Conservation (phyloP, 495 filamentous ascomycete genomes). For the Clohesyomyces aquaticus region DNA sequence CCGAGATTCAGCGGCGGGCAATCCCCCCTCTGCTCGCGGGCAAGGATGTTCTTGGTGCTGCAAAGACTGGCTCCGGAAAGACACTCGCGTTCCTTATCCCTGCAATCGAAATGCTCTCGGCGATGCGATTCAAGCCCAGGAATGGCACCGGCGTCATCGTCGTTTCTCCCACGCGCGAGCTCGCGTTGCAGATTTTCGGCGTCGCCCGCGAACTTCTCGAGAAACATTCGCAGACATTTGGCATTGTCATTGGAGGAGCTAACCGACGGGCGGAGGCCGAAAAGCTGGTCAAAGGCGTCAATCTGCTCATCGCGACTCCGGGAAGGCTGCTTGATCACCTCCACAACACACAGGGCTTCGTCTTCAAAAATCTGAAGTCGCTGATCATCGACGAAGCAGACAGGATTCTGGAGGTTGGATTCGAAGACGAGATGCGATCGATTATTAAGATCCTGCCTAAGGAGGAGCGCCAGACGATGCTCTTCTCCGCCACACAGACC, state of each 20-base stretch:
- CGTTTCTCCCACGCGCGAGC: constrained; percentile 84
- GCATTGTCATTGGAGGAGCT: constrained; percentile 94
- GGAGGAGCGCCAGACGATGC: constrained; percentile 83
- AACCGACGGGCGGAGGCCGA: constrained; percentile 91
- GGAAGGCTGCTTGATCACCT: constrained; percentile 92
- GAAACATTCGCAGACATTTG: constrained; percentile 87
- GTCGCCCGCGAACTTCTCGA: constrained; percentile 91
- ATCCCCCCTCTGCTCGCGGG: constrained; percentile 89
- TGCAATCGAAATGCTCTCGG: constrained; percentile 89
- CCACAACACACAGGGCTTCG: constrained; percentile 85
- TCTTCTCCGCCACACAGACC: constrained; percentile 97
- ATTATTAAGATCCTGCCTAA: constrained; percentile 94
- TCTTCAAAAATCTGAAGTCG: constrained; percentile 89
- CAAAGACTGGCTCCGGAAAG: constrained; percentile 96
- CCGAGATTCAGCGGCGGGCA: constrained; percentile 86
- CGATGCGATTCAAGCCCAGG: constrained; percentile 83
- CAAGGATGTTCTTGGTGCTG: constrained; percentile 91
- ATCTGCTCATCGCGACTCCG: constrained; percentile 90
- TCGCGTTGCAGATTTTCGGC: constrained; percentile 95
- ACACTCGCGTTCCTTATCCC: constrained; percentile 94
- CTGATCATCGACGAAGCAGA: constrained; percentile 93
- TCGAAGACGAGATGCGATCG: constrained; percentile 95
- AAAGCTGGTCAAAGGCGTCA: constrained; percentile 91
- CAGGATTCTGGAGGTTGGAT: constrained; percentile 92
- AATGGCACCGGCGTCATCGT: constrained; percentile 86